Evolutionary conservation across 2,329 filamentous ascomycete genomes (phyloP), one percentile per base, ranked within the genome.

Genomic region (Rachicladosporium sp.): DNA sequence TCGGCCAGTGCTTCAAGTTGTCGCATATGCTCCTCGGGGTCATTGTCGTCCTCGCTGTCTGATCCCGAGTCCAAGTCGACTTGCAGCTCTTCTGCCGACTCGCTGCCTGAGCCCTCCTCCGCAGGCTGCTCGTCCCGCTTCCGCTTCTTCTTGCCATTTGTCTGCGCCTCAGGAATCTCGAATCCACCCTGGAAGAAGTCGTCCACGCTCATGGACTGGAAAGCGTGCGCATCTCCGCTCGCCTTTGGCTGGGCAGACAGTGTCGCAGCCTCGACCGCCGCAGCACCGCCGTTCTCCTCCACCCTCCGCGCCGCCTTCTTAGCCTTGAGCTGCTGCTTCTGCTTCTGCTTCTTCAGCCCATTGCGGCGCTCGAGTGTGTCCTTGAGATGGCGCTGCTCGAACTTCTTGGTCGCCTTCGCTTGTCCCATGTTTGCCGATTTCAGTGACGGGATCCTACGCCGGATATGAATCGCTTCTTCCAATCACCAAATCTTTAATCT

Each of bases 141-240:
- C 42, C 81, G 73, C 68, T 87, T 88, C 69, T 87, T 82, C 56
- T 77, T 76, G 37, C 53, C 66, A 45, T 71, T 72, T 43, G 50
- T 50, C 38, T 53, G 50, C 37, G 60, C 51, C 53, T 87, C 78
- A 42, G 93, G 80, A 44, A 96, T 81, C 52, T 95, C 83, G 59
- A 96, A 93, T 37, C 87, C 88, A 51, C 88, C 87, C 48, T 87
- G 75, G 66, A 98, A 98, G 66, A 96, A 98, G 53, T 96, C 88
- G 64, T 98, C 91, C 47, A 96, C 87, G 57, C 84, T 94, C 89
- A 98, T 96, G 37, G 77, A 69, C 35, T 69, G 69, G 48, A 79
- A 62, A 37, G 71, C 75, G 37, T 62, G 46, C 53, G 73, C 71
- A 50, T 74, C 73, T 29, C 66, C 70, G 64, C 53, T 11, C 46